These are phyloP conservation scores for Zygosaccharomyces pseudorouxii DNA, from an alignment of 805 yeast genomes.

Conservation along the genomic window DNA sequence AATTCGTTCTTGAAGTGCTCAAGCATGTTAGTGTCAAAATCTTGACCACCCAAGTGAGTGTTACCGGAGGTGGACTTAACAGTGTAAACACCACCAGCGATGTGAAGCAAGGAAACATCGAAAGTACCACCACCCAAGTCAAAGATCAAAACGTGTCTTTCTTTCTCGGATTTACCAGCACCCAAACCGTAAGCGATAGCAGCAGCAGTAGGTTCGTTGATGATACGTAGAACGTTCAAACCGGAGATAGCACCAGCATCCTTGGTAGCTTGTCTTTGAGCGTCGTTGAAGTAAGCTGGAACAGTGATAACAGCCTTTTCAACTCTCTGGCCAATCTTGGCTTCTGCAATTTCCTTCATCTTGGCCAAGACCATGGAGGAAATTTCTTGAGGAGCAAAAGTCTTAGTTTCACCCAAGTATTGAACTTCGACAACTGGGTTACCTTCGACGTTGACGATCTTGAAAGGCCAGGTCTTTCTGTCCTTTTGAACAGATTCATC, in stretches of 20 bases:
- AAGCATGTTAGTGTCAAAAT: constrained; percentile 93
- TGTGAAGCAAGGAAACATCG: constrained; percentile 90
- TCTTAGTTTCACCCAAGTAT: constrained; percentile 63
- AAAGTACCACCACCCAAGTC: constrained; percentile 99
- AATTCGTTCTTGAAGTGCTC: constrained; percentile 91
- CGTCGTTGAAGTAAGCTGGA: constrained; percentile 77
- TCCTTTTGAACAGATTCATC: constrained; percentile 79
- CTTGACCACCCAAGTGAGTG: constrained; percentile 99
- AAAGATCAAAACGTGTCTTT: constrained; percentile 86
- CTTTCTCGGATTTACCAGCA: constrained; percentile 75
- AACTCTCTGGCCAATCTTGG: constrained; percentile 65
- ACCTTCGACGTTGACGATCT: constrained; percentile 58
- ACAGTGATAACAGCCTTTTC: constrained; percentile 75
- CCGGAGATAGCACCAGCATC: constrained; percentile 81
- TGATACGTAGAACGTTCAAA: constrained; percentile 70
- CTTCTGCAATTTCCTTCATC: constrained; percentile 81
- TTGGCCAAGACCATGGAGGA: constrained; percentile 74
- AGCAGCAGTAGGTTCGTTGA: constrained; percentile 89
- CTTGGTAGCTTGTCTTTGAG: constrained; percentile 79
- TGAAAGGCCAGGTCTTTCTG: constrained; percentile 86
- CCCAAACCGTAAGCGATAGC: constrained; percentile 99
- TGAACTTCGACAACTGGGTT: constrained; percentile 68
- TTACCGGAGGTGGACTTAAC: constrained; percentile 99
- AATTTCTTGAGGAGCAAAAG: constrained; percentile 70
- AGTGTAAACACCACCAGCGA: constrained; percentile 94